phyloP scores from a whole-genome alignment of 2,329 filamentous ascomycete species.

The Pseudogymnoascus sp. region DNA sequence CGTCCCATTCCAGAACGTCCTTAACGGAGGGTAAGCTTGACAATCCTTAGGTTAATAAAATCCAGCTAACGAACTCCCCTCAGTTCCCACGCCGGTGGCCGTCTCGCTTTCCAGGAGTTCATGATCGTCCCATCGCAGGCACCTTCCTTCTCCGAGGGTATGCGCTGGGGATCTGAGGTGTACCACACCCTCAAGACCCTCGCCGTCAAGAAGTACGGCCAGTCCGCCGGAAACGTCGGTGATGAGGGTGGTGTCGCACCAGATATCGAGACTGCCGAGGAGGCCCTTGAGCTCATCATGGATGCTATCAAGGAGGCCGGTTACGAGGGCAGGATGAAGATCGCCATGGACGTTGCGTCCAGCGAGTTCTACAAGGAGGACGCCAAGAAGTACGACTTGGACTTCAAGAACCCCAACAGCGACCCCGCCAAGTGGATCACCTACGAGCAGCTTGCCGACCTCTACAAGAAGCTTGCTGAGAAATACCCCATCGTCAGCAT shows the following conservation, averaged over 20 bases:
- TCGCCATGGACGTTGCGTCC: constrained; percentile 98
- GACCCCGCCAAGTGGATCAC: constrained; percentile 97
- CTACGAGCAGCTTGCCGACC: constrained; percentile 89
- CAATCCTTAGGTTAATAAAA: constrained; percentile 20
- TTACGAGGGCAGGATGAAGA: constrained; percentile 93
- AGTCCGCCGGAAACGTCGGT: constrained; percentile 97
- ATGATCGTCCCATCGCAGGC: constrained; percentile 86
- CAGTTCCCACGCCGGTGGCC: constrained; percentile 93
- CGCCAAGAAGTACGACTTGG: constrained; percentile 98
- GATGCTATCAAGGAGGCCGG: constrained; percentile 90
- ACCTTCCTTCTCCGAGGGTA: constrained; percentile 86
- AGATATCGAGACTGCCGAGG: constrained; percentile 93
- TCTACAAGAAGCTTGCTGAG: constrained; percentile 78
- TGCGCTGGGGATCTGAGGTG: constrained; percentile 93
- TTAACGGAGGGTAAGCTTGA: constrained; percentile 55
- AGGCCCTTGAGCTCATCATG: constrained; percentile 93
- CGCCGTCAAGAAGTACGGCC: constrained; percentile 99
- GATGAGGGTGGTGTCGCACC: constrained; percentile 99
- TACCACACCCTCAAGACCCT: constrained; percentile 97
- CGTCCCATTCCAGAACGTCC: constrained; percentile 88
- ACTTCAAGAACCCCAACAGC: constrained; percentile 99
- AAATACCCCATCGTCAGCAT: constrained; percentile 99
- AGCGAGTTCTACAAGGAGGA: constrained; percentile 99
- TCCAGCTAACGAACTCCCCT: constrained; percentile 13
- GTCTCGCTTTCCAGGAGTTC: constrained; percentile 92